A percentile compares a stretch with the other conserved stretches of the same genome.
Evolutionary conservation across 148 eudicot genomes (phyloP).

Genomic region (Spergularia bocconei): DNA sequence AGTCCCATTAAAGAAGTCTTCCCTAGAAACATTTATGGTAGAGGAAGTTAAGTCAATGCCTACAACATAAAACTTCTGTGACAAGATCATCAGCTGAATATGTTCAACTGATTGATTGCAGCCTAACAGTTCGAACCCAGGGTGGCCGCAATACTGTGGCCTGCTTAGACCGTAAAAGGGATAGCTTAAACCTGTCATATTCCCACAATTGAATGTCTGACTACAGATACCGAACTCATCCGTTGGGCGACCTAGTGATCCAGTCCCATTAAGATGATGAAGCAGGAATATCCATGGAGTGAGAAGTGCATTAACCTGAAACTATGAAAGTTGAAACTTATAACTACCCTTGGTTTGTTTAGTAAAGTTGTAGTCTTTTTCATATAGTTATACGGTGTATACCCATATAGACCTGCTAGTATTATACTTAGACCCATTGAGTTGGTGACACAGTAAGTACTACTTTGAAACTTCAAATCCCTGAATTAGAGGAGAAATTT

Average conservation of each 20-base stretch:
- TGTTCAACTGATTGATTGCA: constrained; percentile 15
- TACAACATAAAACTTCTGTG: constrained; percentile 14
- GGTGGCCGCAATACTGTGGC: constrained; percentile 33
- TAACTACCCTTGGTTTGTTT: too few relatives aligned
- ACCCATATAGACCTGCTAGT: too few relatives aligned
- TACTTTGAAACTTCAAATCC: too few relatives aligned
- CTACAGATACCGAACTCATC: constrained; percentile 21
- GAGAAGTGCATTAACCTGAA: neutral
- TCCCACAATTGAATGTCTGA: constrained; percentile 29
- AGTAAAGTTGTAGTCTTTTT: neutral
- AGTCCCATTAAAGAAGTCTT: constrained; percentile 4
- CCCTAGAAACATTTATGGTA: constrained; percentile 19
- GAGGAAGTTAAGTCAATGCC: constrained; percentile 6
- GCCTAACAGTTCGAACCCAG: constrained; percentile 21
- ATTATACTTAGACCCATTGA: too few relatives aligned
- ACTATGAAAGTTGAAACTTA: neutral
- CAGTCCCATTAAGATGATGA: constrained; percentile 12
- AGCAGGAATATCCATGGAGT: constrained; percentile 5
- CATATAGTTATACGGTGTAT: too few relatives aligned
- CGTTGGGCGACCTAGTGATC: constrained; percentile 16
- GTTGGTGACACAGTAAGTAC: too few relatives aligned
- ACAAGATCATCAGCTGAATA: constrained; percentile 14
- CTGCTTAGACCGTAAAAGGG: constrained; percentile 25
- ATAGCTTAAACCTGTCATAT: constrained; percentile 20
- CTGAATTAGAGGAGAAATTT: too few relatives aligned